Evolutionary conservation across 495 filamentous ascomycete species (phyloP).

Genomic region (Letharia columbiana): DNA sequence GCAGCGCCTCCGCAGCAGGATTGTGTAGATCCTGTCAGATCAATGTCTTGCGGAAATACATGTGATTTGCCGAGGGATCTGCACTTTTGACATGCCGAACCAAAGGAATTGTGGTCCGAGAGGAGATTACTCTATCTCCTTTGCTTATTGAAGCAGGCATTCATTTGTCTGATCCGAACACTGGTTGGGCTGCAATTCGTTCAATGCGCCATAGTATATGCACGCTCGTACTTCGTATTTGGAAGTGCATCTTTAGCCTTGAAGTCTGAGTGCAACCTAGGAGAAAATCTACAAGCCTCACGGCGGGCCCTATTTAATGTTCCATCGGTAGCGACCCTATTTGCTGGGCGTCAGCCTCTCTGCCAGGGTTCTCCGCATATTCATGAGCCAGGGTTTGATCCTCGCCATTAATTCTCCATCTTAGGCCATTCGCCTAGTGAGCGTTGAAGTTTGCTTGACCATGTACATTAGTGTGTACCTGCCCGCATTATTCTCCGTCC

Average conservation of each 20-base stretch:
- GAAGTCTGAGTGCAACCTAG: background rate
- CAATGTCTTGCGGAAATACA: background rate
- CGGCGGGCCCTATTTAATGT: constrained; percentile 7
- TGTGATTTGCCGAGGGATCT: background rate
- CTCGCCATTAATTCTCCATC: constrained; percentile 6
- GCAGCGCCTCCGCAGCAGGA: background rate
- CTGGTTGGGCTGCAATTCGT: background rate
- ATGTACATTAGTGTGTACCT: constrained; percentile 3
- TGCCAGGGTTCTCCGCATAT: constrained; percentile 20
- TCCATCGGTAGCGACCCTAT: constrained; percentile 12
- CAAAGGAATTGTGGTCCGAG: background rate
- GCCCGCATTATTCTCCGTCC: constrained; percentile 10
- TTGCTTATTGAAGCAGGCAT: background rate
- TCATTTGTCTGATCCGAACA: background rate
- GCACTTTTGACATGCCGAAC: background rate
- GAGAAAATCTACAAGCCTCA: constrained; percentile 15
- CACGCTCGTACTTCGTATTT: background rate
- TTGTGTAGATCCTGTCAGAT: background rate
- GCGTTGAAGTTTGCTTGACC: constrained; percentile 1
- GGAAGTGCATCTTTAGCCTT: background rate
- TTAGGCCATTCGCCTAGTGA: background rate
- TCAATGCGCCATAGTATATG: background rate
- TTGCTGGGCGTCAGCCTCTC: constrained; percentile 6
- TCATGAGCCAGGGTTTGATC: constrained; percentile 4
- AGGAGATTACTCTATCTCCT: background rate